Percentiles rank a stretch among this genome's conserved stretches.
Conservation (phyloP, 345 rosid species). For the Citrus mangshanensis region DNA sequence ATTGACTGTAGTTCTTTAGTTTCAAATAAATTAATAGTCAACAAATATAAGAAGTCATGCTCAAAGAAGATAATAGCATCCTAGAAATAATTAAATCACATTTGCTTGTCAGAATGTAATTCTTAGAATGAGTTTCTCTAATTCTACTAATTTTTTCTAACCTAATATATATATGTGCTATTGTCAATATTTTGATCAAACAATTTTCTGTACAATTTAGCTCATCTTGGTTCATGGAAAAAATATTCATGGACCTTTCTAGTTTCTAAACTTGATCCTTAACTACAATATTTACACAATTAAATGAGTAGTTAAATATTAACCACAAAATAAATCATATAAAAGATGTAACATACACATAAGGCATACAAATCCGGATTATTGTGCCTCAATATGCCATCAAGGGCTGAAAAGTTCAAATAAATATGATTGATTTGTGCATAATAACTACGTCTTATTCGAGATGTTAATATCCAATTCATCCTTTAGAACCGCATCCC, state of each 20-base stretch:
- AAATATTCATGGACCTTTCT: background rate
- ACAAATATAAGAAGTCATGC: background rate
- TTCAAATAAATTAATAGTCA: constrained; percentile 1
- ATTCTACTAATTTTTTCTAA: background rate
- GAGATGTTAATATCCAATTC: background rate
- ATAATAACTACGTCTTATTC: background rate
- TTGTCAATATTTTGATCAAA: background rate
- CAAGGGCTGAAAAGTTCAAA: background rate
- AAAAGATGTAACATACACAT: background rate
- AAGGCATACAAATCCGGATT: background rate
- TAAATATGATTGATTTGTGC: background rate
- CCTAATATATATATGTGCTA: background rate
- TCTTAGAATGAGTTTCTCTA: background rate
- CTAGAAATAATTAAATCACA: background rate
- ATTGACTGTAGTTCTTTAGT: constrained; percentile 16
- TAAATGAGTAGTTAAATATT: background rate
- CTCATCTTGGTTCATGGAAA: background rate
- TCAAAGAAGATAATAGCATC: background rate
- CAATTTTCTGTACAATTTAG: background rate
- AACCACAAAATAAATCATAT: background rate
- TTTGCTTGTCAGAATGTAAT: background rate
- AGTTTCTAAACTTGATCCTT: background rate
- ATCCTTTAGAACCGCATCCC: background rate
- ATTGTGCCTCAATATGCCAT: background rate
- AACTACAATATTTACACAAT: background rate